These are phyloP conservation scores for Colletotrichum orchidophilum DNA, from an alignment of 2,329 filamentous ascomycete genomes.

Conservation along the genomic window DNA sequence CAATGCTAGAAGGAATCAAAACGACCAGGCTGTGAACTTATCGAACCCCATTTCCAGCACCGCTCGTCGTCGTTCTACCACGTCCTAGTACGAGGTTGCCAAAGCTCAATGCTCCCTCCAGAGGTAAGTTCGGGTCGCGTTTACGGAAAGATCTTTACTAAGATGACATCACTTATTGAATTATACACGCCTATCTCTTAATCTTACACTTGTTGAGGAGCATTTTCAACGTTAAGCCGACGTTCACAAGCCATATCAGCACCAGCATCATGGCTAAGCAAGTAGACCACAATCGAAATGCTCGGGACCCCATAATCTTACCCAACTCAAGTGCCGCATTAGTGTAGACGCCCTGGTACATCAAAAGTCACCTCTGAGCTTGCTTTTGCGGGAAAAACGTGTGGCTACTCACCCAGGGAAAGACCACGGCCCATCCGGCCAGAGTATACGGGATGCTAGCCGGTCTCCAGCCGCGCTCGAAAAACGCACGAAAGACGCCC, in stretches of 20 bases:
- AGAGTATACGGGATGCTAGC: slow-evolving; percentile 41
- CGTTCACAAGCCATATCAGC: slow-evolving; percentile 40
- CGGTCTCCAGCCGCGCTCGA: slow-evolving; percentile 35
- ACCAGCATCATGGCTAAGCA: slow-evolving; percentile 46
- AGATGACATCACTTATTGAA: no score
- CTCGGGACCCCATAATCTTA: slow-evolving; percentile 47
- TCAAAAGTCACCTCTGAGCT: not conserved
- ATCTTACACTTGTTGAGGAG: not conserved
- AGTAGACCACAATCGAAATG: slow-evolving; percentile 50
- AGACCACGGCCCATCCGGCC: slow-evolving; percentile 47
- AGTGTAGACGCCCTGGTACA: slow-evolving; percentile 47
- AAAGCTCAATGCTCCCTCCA: no score
- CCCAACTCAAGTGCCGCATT: slow-evolving; percentile 49
- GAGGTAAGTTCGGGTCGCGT: no score
- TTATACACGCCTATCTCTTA: not conserved
- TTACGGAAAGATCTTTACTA: no score
- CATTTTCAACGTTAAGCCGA: not conserved
- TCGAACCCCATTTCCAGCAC: no score
- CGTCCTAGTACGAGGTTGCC: no score
- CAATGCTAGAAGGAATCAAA: no score
- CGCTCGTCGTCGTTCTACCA: no score
- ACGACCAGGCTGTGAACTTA: no score
- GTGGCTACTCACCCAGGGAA: slow-evolving; percentile 46
- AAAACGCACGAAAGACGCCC: slow-evolving; percentile 38
- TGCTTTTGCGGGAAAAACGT: not conserved